Evolutionary conservation across 352 stramenopile genomes (phyloP).

Genomic region (Pythium aquatile): DNA sequence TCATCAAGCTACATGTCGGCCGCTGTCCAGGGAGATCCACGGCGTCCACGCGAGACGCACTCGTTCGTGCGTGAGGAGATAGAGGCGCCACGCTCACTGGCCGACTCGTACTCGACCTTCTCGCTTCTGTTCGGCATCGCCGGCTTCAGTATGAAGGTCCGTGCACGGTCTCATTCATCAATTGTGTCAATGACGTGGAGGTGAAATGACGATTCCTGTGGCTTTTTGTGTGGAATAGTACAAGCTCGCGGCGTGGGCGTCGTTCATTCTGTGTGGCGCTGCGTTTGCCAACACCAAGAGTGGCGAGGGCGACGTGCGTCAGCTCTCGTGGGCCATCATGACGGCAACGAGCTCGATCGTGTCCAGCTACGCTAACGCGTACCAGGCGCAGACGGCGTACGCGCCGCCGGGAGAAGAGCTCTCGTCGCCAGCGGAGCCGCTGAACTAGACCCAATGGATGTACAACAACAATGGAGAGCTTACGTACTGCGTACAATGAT

Average conservation of each 20-base stretch:
- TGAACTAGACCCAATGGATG: constrained; percentile 5
- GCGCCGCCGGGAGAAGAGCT: constrained; percentile 3
- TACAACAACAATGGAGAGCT: neutral
- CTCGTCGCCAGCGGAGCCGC: constrained; percentile 1
- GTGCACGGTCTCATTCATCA: neutral
- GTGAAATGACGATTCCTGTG: neutral
- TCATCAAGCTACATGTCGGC: constrained; percentile 13
- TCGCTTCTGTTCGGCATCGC: constrained; percentile 57
- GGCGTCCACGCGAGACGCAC: constrained; percentile 60
- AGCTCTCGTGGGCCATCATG: constrained; percentile 78
- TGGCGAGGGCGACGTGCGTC: constrained; percentile 55
- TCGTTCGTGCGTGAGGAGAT: constrained; percentile 63
- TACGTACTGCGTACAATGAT: too few relatives aligned
- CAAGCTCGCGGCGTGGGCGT: constrained; percentile 65
- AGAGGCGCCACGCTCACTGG: constrained; percentile 26
- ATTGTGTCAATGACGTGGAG: neutral
- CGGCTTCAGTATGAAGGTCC: constrained; percentile 67
- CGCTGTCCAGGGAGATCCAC: constrained; percentile 44
- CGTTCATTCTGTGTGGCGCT: constrained; percentile 60
- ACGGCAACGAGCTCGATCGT: constrained; percentile 69
- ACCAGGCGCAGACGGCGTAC: neutral
- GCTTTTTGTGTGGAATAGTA: constrained; percentile 29
- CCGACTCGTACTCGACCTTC: constrained; percentile 65
- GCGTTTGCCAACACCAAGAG: constrained; percentile 67
- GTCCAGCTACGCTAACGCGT: constrained; percentile 40